Evolutionary conservation across 2,329 filamentous ascomycete genomes (phyloP), one percentile per base, ranked within the genome.

Genomic region (Arachnomyces sp.): DNA sequence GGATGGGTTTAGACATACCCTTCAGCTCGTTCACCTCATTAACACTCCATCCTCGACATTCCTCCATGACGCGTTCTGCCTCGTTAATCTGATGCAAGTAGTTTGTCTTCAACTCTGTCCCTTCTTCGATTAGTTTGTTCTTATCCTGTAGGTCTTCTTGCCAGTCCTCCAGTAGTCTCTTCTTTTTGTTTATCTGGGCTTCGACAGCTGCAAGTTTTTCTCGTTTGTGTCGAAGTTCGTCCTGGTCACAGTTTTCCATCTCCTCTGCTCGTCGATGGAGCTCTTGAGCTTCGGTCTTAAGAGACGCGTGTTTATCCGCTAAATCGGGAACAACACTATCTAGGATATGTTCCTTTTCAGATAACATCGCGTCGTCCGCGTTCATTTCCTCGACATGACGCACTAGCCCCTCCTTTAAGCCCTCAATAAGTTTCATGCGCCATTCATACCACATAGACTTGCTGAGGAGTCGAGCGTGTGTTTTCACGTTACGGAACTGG

Each of bases 361-460:
- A 62, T 6, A 98, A 61, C 2, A 78, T 55, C 40, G 75, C 68
- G 38, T 85, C 78, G 51, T 98, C 92, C 1, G 69, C 67, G 34
- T 78, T 75, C 78, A 98, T 86, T 14, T 82, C 86, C 42, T 84
- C 77, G 1, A 78, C 72, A 42, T 89, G 92, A 45, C 77, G 80
- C 40, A 84, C 62, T 3, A 96, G 75, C 3, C 86, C 89, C 51
- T 87, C 81, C 56, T 84, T 88, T 29, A 98, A 73, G 13, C 86
- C 84, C 41, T 88, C 74, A 21, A 85, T 80, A 16, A 96, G 74
- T 54, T 92, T 90, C 73, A 86, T 90, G 31, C 92, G 82, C 92
- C 92, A 98, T 55, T 90, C 84, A 60, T 98, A 98, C 92, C 92
- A 98, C 71, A 92, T 89, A 42, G 86, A 87, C 59, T 95, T 95